phyloP scores from a whole-genome alignment of 345 rosid species.

The Jatropha curcas region DNA sequence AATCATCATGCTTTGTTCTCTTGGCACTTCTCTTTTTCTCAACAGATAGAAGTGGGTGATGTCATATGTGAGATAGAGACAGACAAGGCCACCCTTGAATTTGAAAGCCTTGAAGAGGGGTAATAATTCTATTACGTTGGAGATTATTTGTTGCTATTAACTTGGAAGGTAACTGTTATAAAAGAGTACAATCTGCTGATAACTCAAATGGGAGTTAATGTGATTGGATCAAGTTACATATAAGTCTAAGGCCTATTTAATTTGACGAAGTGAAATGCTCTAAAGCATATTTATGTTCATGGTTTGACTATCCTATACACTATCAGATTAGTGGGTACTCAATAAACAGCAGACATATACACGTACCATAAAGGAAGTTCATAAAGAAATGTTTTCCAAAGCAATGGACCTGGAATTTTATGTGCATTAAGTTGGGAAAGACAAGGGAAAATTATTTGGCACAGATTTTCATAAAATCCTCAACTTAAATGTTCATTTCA shows the following conservation, averaged over 20 bases:
- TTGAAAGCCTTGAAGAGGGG: slow-evolving; percentile 98
- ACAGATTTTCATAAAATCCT: not conserved
- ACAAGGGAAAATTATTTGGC: not conserved
- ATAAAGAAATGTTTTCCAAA: not conserved
- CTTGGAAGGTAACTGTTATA: not conserved
- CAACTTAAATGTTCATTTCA: not conserved
- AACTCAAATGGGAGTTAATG: not conserved
- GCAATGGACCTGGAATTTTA: not conserved
- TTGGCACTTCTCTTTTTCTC: slow-evolving; percentile 22
- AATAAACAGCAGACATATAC: not conserved
- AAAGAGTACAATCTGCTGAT: not conserved
- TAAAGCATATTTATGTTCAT: not conserved
- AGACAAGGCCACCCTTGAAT: slow-evolving; percentile 96
- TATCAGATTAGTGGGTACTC: not conserved
- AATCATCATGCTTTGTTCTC: slow-evolving; percentile 19
- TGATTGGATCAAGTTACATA: not conserved
- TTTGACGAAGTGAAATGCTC: not conserved
- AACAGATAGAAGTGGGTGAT: slow-evolving; percentile 97
- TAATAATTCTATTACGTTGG: slow-evolving; percentile 15
- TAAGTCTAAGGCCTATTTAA: not conserved
- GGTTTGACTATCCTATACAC: not conserved
- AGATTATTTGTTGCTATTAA: not conserved
- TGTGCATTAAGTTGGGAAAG: not conserved
- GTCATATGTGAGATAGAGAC: slow-evolving; percentile 97
- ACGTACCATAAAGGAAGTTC: not conserved